Conservation (phyloP, 225 moss, liverwort and hornwort genomes). For the Physcomitrium patens region DNA sequence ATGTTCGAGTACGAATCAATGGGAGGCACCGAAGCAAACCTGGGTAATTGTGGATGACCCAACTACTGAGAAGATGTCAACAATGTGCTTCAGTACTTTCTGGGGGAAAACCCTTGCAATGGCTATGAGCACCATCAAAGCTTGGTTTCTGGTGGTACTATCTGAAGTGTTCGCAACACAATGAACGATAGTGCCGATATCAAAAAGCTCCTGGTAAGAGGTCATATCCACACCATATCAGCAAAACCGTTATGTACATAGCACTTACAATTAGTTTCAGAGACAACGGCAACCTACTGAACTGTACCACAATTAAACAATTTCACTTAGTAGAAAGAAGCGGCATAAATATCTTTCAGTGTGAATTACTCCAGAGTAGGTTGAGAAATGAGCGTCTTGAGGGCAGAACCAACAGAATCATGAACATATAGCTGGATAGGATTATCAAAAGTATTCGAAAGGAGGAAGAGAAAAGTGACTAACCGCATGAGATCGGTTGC, state of each 20-base stretch:
- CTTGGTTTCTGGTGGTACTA: slow-evolving; percentile 80
- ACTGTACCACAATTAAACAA: slow-evolving; percentile 6
- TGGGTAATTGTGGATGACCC: slow-evolving; percentile 80
- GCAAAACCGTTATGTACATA: background rate
- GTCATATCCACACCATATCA: slow-evolving; percentile 29
- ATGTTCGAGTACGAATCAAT: background rate
- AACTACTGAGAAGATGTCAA: slow-evolving; percentile 75
- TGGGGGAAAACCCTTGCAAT: slow-evolving; percentile 71
- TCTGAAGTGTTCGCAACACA: slow-evolving; percentile 70
- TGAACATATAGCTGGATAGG: background rate
- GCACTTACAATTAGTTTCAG: background rate
- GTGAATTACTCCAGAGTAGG: background rate
- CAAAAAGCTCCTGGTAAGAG: slow-evolving; percentile 61
- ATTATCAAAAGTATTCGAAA: background rate
- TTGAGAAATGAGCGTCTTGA: background rate
- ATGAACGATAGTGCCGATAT: slow-evolving; percentile 67
- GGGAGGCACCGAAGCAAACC: slow-evolving; percentile 43
- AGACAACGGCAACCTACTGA: slow-evolving; percentile 7
- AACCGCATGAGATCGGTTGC: slow-evolving; percentile 44
- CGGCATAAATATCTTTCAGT: background rate
- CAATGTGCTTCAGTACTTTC: slow-evolving; percentile 76
- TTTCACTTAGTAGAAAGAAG: background rate
- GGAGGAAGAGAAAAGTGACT: slow-evolving; percentile 10
- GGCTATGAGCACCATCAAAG: slow-evolving; percentile 72
- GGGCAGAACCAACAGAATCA: background rate